Conservation (phyloP, 1,284 basidiomycete species). For the Heterobasidion occidentale region DNA sequence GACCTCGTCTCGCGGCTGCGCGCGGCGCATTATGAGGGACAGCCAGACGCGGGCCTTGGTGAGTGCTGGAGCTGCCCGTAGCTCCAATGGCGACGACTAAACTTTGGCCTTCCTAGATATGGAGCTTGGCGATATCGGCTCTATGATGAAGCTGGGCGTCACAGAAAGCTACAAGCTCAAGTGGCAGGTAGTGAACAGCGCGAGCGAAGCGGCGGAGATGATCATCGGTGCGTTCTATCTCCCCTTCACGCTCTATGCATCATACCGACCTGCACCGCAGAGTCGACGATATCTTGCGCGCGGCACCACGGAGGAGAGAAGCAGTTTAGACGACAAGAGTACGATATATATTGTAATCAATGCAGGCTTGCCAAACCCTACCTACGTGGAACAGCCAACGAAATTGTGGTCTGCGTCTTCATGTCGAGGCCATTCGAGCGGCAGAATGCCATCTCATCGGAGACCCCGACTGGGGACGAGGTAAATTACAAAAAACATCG, state of each 20-base stretch:
- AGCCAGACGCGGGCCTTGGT: conserved; percentile 82
- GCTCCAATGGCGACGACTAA: no score
- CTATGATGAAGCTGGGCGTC: conserved; percentile 84
- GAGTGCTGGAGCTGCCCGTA: conserved; percentile 17
- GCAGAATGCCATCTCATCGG: no score
- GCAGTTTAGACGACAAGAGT: conserved; percentile 15
- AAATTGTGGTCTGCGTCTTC: no score
- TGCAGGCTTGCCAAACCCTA: no score
- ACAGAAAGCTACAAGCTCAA: conserved; percentile 99
- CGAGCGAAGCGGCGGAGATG: conserved; percentile 98
- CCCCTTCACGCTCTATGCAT: not conserved
- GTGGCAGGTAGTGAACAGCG: conserved; percentile 88
- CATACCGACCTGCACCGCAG: conserved; percentile 23
- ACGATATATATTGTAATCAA: not conserved
- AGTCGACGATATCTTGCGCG: conserved; percentile 63
- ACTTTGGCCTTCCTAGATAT: conserved; percentile 52
- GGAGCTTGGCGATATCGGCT: conserved; percentile 77
- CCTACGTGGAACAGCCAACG: no score
- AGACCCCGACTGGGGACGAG: no score
- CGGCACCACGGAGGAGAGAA: conserved; percentile 57
- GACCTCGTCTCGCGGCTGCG: conserved; percentile 88
- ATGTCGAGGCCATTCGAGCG: no score
- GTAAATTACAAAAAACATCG: no score
- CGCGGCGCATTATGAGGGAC: conserved; percentile 92
- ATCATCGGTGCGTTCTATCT: conserved; percentile 73